Conservation (phyloP, 306 rosid genomes). For the Cicer pinnatifidum region DNA sequence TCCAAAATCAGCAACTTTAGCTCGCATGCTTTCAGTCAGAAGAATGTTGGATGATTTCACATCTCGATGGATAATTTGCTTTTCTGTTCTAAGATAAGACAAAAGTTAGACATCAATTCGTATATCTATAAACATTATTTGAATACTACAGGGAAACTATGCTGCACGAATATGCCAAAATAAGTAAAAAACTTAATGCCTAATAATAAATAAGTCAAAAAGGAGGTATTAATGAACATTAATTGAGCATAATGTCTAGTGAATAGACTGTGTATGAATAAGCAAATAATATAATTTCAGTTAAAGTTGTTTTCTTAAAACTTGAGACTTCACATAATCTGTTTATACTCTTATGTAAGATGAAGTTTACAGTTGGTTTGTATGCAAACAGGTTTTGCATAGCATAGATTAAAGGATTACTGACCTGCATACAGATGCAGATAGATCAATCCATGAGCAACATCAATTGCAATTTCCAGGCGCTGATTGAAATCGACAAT, state of each 20-base stretch:
- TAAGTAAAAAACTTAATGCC: not conserved
- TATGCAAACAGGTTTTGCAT: conserved; percentile 11
- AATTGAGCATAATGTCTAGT: conserved; percentile 17
- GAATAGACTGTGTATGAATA: conserved; percentile 16
- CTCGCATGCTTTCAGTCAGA: conserved; percentile 95
- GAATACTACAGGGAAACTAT: conserved; percentile 13
- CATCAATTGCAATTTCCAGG: conserved; percentile 91
- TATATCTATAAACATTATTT: conserved; percentile 28
- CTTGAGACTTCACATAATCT: conserved; percentile 29
- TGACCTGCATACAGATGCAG: conserved; percentile 90
- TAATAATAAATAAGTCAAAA: not conserved
- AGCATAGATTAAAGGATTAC: conserved; percentile 39
- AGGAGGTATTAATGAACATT: conserved; percentile 20
- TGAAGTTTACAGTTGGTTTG: conserved; percentile 23
- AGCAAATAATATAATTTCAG: conserved; percentile 7
- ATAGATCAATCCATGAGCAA: conserved; percentile 96
- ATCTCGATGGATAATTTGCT: conserved; percentile 92
- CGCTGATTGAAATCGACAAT: conserved; percentile 94
- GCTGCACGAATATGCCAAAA: conserved; percentile 30
- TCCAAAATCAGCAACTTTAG: conserved; percentile 97
- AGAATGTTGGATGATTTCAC: conserved; percentile 98
- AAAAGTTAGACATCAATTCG: conserved; percentile 39
- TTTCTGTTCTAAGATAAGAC: conserved; percentile 65
- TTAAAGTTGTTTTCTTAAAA: conserved; percentile 18
- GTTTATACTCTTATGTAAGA: conserved; percentile 19